Conservation (phyloP, 805 yeast genomes). For the Maudiozyma barnettii region DNA sequence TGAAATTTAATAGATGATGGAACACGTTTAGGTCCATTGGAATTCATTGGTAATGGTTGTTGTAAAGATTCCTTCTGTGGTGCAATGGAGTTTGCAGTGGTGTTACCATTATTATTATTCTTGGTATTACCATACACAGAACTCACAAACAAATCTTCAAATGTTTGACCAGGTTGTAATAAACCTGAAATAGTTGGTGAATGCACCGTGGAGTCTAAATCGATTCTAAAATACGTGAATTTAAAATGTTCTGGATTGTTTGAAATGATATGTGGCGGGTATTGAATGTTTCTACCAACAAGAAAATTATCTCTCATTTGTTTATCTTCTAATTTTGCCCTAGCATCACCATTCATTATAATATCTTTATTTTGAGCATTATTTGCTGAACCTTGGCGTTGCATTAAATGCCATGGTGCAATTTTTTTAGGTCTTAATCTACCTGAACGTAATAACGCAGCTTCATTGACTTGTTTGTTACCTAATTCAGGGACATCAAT, state of each 20-base stretch:
- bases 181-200: slow-evolving; percentile 82
- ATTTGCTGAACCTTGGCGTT: slow-evolving; percentile 8
- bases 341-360: not conserved
- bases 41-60: not conserved
- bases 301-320: slow-evolving; percentile 20
- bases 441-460: slow-evolving; percentile 44
- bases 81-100: not conserved
- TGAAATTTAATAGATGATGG: slow-evolving; percentile 3
- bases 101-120: not conserved
- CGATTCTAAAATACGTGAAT: slow-evolving; percentile 88
- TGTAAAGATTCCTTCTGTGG: not conserved
- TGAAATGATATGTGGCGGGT: slow-evolving; percentile 37
- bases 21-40: slow-evolving; percentile 1
- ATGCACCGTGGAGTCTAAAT: slow-evolving; percentile 79
- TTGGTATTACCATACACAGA: slow-evolving; percentile 24
- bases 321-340: slow-evolving; percentile 8
- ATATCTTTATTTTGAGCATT: not conserved
- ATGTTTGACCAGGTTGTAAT: slow-evolving; percentile 49
- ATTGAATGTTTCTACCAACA: slow-evolving; percentile 29
- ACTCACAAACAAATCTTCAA: slow-evolving; percentile 53
- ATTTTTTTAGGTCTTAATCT: slow-evolving; percentile 66
- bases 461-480: slow-evolving; percentile 43
- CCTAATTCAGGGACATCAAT: slow-evolving; percentile 35
- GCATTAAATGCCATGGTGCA: slow-evolving; percentile 59
- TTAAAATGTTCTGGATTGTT: slow-evolving; percentile 52